These are phyloP conservation scores for Russula sp. DNA, from an alignment of 768 basidiomycete species.

Conservation along the genomic window DNA sequence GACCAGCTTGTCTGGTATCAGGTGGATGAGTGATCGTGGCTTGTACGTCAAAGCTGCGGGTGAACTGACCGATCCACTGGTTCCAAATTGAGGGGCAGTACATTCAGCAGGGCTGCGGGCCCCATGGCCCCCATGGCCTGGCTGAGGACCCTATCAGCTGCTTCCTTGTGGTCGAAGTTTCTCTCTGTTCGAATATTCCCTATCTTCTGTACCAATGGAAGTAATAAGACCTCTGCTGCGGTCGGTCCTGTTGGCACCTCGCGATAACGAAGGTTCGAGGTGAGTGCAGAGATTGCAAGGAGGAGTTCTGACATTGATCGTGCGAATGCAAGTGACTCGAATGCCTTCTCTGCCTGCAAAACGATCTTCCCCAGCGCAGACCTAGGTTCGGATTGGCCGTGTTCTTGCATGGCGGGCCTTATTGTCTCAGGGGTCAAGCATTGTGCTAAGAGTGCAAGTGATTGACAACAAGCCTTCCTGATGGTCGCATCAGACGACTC, in stretches of 20 bases:
- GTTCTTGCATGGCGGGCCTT: constrained; percentile 41
- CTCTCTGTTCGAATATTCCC: constrained; percentile 70
- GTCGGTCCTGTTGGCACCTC: constrained; percentile 36
- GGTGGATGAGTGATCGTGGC: background rate
- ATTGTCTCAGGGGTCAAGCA: constrained; percentile 68
- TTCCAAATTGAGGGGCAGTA: constrained; percentile 82
- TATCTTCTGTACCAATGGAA: constrained; percentile 61
- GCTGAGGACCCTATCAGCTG: constrained; percentile 70
- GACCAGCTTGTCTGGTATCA: constrained; percentile 49
- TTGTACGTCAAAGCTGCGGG: background rate
- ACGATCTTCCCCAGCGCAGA: constrained; percentile 59
- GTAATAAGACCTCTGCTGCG: constrained; percentile 62
- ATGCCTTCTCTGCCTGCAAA: constrained; percentile 52
- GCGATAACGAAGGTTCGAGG: constrained; percentile 52
- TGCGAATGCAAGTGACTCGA: constrained; percentile 68
- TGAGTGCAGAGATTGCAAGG: constrained; percentile 61
- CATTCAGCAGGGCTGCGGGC: constrained; percentile 65
- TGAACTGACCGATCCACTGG: constrained; percentile 62
- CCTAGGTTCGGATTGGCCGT: constrained; percentile 35
- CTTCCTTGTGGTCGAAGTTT: constrained; percentile 86
- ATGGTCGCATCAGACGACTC: constrained; percentile 57
- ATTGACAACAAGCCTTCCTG: constrained; percentile 55
- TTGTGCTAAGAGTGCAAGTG: constrained; percentile 55
- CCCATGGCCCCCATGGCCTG: constrained; percentile 82
- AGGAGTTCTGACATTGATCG: constrained; percentile 74